Conservation (phyloP, 345 rosid species). For the Erodium maritimum region DNA sequence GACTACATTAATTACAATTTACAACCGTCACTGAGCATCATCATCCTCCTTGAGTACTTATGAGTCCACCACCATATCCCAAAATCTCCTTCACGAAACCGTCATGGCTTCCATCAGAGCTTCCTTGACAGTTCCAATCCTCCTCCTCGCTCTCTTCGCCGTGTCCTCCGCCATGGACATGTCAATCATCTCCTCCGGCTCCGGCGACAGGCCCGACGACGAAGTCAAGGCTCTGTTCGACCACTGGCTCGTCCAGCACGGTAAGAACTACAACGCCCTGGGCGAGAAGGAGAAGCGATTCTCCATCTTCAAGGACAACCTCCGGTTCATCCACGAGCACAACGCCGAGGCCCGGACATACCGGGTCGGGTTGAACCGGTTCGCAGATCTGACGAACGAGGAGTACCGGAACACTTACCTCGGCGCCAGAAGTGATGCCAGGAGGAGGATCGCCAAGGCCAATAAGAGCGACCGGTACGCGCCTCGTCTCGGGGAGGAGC, state of each 20-base stretch:
- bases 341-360: constrained; percentile 52
- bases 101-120: too few relatives aligned
- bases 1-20: too few relatives aligned
- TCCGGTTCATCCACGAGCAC: constrained; percentile 67
- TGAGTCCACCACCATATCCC: too few relatives aligned
- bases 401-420: constrained; percentile 70
- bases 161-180: constrained; percentile 28
- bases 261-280: constrained; percentile 48
- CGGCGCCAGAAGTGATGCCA: constrained; percentile 32
- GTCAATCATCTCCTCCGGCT: constrained; percentile 37
- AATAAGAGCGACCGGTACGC: constrained; percentile 40
- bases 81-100: constrained; percentile 7
- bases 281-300: constrained; percentile 66
- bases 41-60: too few relatives aligned
- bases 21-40: too few relatives aligned
- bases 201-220: constrained; percentile 31
- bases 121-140: too few relatives aligned
- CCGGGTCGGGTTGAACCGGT: constrained; percentile 65
- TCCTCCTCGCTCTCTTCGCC: constrained; percentile 2
- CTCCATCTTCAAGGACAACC: constrained; percentile 71
- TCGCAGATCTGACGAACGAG: constrained; percentile 83
- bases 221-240: constrained; percentile 64
- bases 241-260: constrained; percentile 60
- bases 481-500: constrained; percentile 46
- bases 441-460: constrained; percentile 19